phyloP scores from a whole-genome alignment of 768 basidiomycete species.

The Plicaturopsis crispa region DNA sequence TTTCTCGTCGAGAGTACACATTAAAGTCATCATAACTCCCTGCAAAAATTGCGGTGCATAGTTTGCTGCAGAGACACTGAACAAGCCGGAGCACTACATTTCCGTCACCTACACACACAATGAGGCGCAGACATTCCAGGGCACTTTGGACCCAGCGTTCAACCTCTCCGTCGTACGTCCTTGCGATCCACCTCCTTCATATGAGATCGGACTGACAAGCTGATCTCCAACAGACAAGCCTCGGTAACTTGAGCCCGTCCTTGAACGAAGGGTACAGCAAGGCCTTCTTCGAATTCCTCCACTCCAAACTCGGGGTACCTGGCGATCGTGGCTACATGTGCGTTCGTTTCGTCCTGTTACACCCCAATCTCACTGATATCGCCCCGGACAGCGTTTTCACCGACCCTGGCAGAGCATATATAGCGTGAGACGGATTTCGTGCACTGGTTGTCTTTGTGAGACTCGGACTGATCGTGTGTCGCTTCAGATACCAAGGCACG shows the following conservation, averaged over 20 bases:
- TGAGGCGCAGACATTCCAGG: conserved; percentile 51
- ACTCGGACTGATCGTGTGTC: not conserved
- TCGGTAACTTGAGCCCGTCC: conserved; percentile 46
- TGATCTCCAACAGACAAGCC: conserved; percentile 33
- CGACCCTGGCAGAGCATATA: not conserved
- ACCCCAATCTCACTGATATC: not conserved
- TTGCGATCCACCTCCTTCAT: not conserved
- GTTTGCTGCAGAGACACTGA: conserved; percentile 45
- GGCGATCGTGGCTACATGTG: conserved; percentile 26
- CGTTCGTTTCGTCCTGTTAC: not conserved
- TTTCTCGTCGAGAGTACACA: not conserved
- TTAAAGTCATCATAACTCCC: not conserved
- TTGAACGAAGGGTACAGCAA: conserved; percentile 48
- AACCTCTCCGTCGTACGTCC: conserved; percentile 48
- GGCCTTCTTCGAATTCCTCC: conserved; percentile 45
- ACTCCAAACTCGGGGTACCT: conserved; percentile 41
- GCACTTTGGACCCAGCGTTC: conserved; percentile 62
- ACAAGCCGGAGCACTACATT: conserved; percentile 49
- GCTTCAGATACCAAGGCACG: not conserved
- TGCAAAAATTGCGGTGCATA: conserved; percentile 17
- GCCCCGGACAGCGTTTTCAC: not conserved
- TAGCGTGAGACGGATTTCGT: not conserved
- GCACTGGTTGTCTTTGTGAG: not conserved
- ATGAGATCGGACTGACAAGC: not conserved
- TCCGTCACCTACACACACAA: conserved; percentile 48